These are phyloP conservation scores for Irpex lacteus DNA, from an alignment of 1,284 basidiomycete species.

Conservation along the genomic window DNA sequence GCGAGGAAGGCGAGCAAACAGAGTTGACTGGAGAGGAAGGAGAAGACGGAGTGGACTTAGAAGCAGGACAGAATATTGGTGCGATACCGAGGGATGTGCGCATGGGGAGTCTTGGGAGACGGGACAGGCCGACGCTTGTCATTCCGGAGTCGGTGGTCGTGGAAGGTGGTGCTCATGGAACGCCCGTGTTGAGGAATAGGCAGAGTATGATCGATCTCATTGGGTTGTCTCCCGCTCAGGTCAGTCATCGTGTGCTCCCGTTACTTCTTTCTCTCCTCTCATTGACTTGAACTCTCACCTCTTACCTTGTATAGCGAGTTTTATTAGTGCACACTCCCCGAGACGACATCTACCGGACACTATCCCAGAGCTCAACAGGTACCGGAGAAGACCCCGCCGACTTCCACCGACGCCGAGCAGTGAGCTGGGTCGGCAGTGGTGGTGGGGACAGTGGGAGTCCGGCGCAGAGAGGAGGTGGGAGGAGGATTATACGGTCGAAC, in stretches of 20 bases:
- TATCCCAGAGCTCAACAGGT: slow-evolving; percentile 18
- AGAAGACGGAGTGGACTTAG: slow-evolving; percentile 24
- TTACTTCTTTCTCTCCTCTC: no score
- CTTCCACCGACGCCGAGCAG: slow-evolving; percentile 14
- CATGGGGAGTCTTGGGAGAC: slow-evolving; percentile 31
- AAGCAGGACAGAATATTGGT: slow-evolving; percentile 27
- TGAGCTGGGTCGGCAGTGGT: slow-evolving; percentile 13
- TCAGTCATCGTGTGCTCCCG: slow-evolving; percentile 19
- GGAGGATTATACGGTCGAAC: slow-evolving; percentile 5
- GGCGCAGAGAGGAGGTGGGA: background rate
- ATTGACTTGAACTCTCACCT: no score
- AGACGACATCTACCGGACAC: slow-evolving; percentile 33
- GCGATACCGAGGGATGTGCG: slow-evolving; percentile 16
- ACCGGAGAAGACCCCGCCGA: background rate
- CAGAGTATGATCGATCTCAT: slow-evolving; percentile 59
- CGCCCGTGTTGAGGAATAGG: slow-evolving; percentile 46
- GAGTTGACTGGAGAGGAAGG: slow-evolving; percentile 28
- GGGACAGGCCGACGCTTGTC: slow-evolving; percentile 42
- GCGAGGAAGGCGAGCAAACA: slow-evolving; percentile 16
- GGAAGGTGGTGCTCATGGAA: slow-evolving; percentile 22
- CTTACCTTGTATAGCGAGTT: slow-evolving; percentile 40
- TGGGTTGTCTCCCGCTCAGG: slow-evolving; percentile 72
- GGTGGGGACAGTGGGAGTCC: background rate
- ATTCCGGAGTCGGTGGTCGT: slow-evolving; percentile 38
- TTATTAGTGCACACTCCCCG: slow-evolving; percentile 62